These are phyloP conservation scores for Musa beccarii DNA, from an alignment of 176 grass and related monocot genomes.

Conservation along the genomic window DNA sequence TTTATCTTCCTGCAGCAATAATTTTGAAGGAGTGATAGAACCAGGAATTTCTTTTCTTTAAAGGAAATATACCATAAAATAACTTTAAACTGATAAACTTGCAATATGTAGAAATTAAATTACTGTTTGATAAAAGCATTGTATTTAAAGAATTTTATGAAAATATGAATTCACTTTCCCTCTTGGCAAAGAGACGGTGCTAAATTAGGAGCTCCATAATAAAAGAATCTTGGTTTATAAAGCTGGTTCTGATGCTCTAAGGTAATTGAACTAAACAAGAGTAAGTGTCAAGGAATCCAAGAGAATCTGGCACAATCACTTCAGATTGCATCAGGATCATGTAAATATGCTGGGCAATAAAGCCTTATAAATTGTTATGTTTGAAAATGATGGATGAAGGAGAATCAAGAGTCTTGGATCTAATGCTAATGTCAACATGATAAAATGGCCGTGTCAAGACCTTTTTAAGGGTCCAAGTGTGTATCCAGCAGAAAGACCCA, in stretches of 20 bases:
- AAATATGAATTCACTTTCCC: no score
- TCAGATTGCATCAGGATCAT: not conserved
- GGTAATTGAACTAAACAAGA: not conserved
- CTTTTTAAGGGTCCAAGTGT: no score
- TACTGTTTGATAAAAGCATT: no score
- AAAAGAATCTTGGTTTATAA: not conserved
- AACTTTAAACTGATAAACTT: not conserved
- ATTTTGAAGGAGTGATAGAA: not conserved
- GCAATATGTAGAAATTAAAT: not conserved
- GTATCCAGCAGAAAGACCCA: no score
- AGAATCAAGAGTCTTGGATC: not conserved
- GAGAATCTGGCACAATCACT: not conserved
- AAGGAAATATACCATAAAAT: no score
- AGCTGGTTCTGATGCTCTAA: not conserved
- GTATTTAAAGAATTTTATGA: no score
- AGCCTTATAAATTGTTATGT: not conserved
- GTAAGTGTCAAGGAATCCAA: not conserved
- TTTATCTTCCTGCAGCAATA: constrained; percentile 33
- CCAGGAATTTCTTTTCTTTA: not conserved
- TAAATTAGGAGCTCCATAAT: no score
- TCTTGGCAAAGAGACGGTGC: no score
- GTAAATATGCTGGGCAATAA: not conserved
- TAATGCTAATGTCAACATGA: not conserved
- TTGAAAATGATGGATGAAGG: no score
- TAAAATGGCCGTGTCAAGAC: no score